Evolutionary conservation across 2,329 filamentous ascomycete species (phyloP), one percentile per base, ranked within the genome.

Genomic region (Zymoseptoria passerinii): DNA sequence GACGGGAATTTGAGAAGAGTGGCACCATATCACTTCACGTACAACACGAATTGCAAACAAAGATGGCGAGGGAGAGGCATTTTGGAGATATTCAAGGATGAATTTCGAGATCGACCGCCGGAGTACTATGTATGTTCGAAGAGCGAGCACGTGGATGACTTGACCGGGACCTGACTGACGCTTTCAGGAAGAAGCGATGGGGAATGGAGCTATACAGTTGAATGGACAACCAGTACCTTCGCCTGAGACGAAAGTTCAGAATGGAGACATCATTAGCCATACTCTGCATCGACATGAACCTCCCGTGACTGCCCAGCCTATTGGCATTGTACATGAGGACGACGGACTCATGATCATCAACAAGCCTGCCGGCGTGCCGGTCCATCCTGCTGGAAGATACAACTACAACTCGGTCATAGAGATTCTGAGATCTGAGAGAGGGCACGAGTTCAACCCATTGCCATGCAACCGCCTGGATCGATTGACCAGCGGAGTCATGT

Each of bases 401-500:
- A 91, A 92, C 73, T 95, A 88, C 79, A 99, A 99, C 76, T 92
- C 90, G 0, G 83, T 99, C 51, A 82, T 95, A 48, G 92, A 97
- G 77, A 96, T 99, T 65, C 87, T 99, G 83, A 86, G 89, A 66
- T 83, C 89, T 2, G 88, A 96, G 70, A 75, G 83, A 44, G 79
- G 80, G 28, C 74, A 79, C 56, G 73, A 75, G 10, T 87, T 79
- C 73, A 80, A 84, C 58, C 84, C 85, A 0, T 73, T 85, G 57
- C 85, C 94, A 0, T 97, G 92, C 76, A 96, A 99, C 70, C 81
- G 94, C n/a, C 83, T 99, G 28, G 94, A 99, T 72, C 81, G 94
- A 55, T 77, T 99, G 67, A 99, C 94, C 0, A 96, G 90, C 67
- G 94, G 94, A 53, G 89, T 99, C 71, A 97, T 99, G 92, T 99